Percentiles rank a stretch among this genome's conserved stretches.
phyloP scores from a whole-genome alignment of 2,329 filamentous ascomycete species.

The Calycina marina region DNA sequence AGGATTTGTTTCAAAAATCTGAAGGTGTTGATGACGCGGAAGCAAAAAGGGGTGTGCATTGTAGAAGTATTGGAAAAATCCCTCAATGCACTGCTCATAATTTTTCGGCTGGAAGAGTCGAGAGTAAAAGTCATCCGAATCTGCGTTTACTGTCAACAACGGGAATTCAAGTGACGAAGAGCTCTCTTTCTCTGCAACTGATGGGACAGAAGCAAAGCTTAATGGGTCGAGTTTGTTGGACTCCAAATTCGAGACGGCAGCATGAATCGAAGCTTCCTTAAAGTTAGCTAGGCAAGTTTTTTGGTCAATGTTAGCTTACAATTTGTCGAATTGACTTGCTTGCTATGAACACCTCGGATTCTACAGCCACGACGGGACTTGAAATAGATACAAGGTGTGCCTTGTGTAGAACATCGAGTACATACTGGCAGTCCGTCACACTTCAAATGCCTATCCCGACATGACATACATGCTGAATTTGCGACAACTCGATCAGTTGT shows the following conservation, averaged over 20 bases:
- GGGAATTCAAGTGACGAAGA: neutral
- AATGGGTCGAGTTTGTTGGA: neutral
- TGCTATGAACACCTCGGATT: slow-evolving; percentile 39
- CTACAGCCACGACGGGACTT: slow-evolving; percentile 63
- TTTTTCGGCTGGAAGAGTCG: slow-evolving; percentile 8
- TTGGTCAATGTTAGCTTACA: slow-evolving; percentile 1
- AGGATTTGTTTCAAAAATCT: slow-evolving; percentile 6
- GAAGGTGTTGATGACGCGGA: slow-evolving; percentile 9
- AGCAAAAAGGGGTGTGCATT: slow-evolving; percentile 11
- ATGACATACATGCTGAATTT: slow-evolving; percentile 12
- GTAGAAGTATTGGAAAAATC: slow-evolving; percentile 13
- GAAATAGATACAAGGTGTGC: slow-evolving; percentile 54
- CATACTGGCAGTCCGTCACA: slow-evolving; percentile 59
- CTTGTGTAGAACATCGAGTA: slow-evolving; percentile 44
- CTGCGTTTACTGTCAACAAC: neutral
- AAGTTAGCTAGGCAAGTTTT: neutral
- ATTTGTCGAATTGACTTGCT: slow-evolving; percentile 19
- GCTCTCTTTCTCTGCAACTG: neutral
- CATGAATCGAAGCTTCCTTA: neutral
- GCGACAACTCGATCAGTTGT: neutral
- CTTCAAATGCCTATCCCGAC: slow-evolving; percentile 46
- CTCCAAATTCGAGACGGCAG: neutral
- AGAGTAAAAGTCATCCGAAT: slow-evolving; percentile 7
- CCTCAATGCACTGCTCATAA: slow-evolving; percentile 10
- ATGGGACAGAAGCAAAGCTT: neutral